These are phyloP conservation scores for Camellia granthamiana DNA, from an alignment of 148 eudicot genomes.

Conservation along the genomic window DNA sequence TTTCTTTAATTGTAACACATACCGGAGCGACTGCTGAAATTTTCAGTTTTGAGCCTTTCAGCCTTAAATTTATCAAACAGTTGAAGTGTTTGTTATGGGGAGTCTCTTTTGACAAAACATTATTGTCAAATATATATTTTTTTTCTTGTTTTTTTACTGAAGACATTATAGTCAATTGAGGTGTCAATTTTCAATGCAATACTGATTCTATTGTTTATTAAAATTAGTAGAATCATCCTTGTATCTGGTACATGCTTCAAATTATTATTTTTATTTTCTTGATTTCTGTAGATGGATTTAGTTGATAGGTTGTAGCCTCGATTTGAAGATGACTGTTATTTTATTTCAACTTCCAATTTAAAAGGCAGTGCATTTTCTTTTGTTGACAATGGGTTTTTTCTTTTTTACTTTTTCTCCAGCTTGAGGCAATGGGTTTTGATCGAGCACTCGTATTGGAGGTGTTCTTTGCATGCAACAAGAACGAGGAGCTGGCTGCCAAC, in stretches of 20 bases:
- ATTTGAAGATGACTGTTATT: not conserved
- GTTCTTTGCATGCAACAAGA: slow-evolving; percentile 75
- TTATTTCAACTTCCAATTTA: not conserved
- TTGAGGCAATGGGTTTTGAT: slow-evolving; percentile 79
- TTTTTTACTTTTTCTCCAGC: slow-evolving; percentile 28
- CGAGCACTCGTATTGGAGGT: slow-evolving; percentile 56
- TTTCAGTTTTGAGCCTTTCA: no score
- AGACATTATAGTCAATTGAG: not conserved
- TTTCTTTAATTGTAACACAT: no score
- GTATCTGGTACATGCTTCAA: not conserved
- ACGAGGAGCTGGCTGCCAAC: slow-evolving; percentile 72
- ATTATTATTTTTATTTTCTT: not conserved
- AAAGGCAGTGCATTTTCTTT: not conserved
- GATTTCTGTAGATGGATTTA: not conserved
- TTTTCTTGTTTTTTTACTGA: no score
- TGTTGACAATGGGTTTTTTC: not conserved
- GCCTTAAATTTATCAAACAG: not conserved
- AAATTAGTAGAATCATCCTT: not conserved
- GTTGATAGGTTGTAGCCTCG: not conserved
- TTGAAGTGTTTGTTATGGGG: not conserved
- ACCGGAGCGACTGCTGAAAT: no score
- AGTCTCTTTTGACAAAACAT: not conserved
- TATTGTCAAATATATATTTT: no score
- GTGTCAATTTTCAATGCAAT: not conserved
- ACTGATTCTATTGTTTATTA: not conserved